Base-by-base conservation (phyloP, 495 filamentous ascomycete species). In the Trichocladium antarcticum region DNA sequence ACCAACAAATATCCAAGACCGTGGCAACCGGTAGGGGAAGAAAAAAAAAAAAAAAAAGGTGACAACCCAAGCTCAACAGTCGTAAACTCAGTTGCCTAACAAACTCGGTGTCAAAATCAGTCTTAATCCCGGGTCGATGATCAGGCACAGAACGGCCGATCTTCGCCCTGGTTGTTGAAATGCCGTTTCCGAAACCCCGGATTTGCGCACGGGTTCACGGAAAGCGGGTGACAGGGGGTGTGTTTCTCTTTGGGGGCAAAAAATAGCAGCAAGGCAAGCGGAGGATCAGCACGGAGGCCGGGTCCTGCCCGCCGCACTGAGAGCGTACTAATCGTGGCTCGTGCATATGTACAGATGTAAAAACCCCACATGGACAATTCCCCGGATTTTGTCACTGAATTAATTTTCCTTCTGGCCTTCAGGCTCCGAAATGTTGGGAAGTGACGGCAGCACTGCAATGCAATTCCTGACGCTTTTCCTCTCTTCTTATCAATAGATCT, bases 281-380 rank as follows among this genome's bases (percentile, higher is more conserved):
- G 47, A 45, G 47, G 55, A 58, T 54, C 55, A 49, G 47, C 50
- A 45, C 38, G 36, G n/a, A n/a, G n/a, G 24, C 24, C 24, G 24
- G 8, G 8, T 8, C 24, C 24, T 27, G 3, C 24, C 24, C 24
- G 24, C 24, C 8, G 24, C 8, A 8, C 4, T 27, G 4, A 27
- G 24, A 8, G 24, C 24, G 8, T 27, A 8, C 24, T 4, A 27
- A n/a, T n/a, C n/a, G n/a, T 27, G 24, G 24, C 24, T 4, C 24
- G 24, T 27, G 24, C 24, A 27, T 8, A n/a, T n/a, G n/a, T 27
- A 8, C 4, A 27, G 24, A n/a, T n/a, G n/a, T n/a, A n/a, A 27
- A 27, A 8, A 27, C 24, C 24, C 24, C 24, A 27, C 8, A 27
- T 27, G 4, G 4, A 27, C 24, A 27, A 8, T 27, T 27, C 4